A percentile compares a stretch with the other conserved stretches of the same genome.
phyloP scores from a whole-genome alignment of 768 basidiomycete genomes.

The Hypholoma fasciculare region DNA sequence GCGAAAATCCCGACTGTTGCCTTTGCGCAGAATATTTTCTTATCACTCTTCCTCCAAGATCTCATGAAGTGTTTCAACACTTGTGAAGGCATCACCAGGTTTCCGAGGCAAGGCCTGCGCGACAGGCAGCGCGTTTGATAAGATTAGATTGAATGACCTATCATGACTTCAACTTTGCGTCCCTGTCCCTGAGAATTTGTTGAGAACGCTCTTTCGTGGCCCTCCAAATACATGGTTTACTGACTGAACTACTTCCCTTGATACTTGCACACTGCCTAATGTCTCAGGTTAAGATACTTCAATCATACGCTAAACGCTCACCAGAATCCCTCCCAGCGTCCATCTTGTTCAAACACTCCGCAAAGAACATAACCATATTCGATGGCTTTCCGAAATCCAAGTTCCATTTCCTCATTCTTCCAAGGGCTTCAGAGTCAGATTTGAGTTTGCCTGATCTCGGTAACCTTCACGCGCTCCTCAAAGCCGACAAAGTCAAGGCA shows the following conservation, averaged over 20 bases:
- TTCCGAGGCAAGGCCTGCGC: too few relatives aligned
- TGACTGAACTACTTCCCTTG: not conserved
- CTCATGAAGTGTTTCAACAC: too few relatives aligned
- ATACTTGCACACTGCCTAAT: conserved; percentile 20
- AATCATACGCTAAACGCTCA: conserved; percentile 56
- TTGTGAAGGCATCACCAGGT: too few relatives aligned
- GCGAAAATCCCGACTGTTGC: too few relatives aligned
- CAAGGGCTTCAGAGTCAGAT: conserved; percentile 41
- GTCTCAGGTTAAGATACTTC: conserved; percentile 55
- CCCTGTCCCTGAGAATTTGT: too few relatives aligned
- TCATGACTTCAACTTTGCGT: too few relatives aligned
- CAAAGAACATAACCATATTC: conserved; percentile 62
- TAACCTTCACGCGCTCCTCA: conserved; percentile 57
- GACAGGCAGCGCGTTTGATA: too few relatives aligned
- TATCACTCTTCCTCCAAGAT: too few relatives aligned
- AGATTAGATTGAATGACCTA: too few relatives aligned
- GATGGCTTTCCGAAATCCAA: conserved; percentile 82
- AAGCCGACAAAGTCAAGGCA: conserved; percentile 51
- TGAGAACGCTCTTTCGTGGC: too few relatives aligned
- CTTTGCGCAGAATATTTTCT: too few relatives aligned
- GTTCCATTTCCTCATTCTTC: conserved; percentile 89
- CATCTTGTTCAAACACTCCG: conserved; percentile 56
- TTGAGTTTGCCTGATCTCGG: conserved; percentile 38
- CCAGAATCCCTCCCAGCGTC: conserved; percentile 58
- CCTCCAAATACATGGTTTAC: too few relatives aligned